Conservation (phyloP, 495 filamentous ascomycete species). For the Aspergillus wentii region DNA sequence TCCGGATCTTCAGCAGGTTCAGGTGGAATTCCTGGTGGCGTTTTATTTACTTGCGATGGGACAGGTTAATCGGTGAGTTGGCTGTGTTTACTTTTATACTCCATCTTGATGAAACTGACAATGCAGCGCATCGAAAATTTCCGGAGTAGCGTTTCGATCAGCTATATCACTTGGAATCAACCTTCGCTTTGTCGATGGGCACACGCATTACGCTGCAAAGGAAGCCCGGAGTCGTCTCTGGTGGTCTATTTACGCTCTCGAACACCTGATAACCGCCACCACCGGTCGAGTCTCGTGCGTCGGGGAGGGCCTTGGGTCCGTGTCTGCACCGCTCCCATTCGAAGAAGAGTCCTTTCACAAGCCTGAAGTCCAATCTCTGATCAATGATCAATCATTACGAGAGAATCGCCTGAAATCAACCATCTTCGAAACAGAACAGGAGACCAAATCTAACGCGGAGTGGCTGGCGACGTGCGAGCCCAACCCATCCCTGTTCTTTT, state of each 20-base stretch:
- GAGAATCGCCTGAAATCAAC: conserved; percentile 24
- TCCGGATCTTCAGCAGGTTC: conserved; percentile 55
- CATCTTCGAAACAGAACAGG: conserved; percentile 20
- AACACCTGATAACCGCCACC: conserved; percentile 52
- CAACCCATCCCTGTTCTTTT: conserved; percentile 41
- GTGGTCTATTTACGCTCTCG: conserved; percentile 59
- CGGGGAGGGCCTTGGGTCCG: conserved; percentile 46
- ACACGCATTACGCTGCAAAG: conserved; percentile 44
- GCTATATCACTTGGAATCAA: conserved; percentile 57
- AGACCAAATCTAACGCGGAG: conserved; percentile 7
- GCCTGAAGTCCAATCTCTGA: conserved; percentile 12
- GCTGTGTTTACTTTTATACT: too few species aligned
- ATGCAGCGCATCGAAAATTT: conserved; percentile 55
- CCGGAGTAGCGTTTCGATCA: conserved; percentile 53
- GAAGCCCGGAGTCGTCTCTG: conserved; percentile 58
- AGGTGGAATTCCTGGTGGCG: conserved; percentile 47
- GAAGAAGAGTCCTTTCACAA: conserved; percentile 42
- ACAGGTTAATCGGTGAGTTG: conserved; percentile 54
- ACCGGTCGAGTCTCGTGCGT: conserved; percentile 58
- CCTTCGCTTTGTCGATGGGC: conserved; percentile 47
- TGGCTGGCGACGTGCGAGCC: conserved; percentile 25
- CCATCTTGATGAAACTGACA: too few species aligned
- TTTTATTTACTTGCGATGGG: conserved; percentile 56
- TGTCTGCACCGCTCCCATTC: conserved; percentile 48
- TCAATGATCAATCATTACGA: conserved; percentile 17